Evolutionary conservation across 2,329 filamentous ascomycete genomes (phyloP).

Genomic region (Sporothrix inflata): DNA sequence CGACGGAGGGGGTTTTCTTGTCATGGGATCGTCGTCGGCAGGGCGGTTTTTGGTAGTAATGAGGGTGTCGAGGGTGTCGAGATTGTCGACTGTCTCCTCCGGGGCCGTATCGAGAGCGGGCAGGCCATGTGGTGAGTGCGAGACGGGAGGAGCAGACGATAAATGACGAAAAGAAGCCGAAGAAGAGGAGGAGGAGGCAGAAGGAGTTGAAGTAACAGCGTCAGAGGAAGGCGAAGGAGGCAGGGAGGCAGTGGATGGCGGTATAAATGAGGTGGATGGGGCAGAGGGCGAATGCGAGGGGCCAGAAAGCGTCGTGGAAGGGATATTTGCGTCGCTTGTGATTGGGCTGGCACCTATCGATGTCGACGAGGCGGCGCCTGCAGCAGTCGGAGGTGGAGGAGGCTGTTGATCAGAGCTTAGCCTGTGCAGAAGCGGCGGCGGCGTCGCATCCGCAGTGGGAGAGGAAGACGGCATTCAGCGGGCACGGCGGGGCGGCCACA

Average conservation of each 20-base stretch:
- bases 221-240: slow-evolving; percentile 1
- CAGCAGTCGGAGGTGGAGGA: not conserved
- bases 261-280: slow-evolving; percentile 8
- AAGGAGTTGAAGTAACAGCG: not conserved
- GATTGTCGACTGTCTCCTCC: slow-evolving; percentile 27
- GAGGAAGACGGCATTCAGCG: slow-evolving; percentile 16
- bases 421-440: slow-evolving; percentile 5
- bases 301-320: slow-evolving; percentile 10
- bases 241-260: not conserved
- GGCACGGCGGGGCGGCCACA: slow-evolving; percentile 13
- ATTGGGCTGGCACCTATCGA: slow-evolving; percentile 5
- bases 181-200: not conserved
- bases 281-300: slow-evolving; percentile 21
- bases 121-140: slow-evolving; percentile 27
- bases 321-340: slow-evolving; percentile 7
- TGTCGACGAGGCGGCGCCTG: not conserved
- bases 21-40: slow-evolving; percentile 37
- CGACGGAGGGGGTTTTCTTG: slow-evolving; percentile 36
- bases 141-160: not conserved
- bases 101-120: slow-evolving; percentile 4
- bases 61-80: slow-evolving; percentile 29
- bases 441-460: slow-evolving; percentile 15
- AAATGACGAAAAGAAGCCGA: not conserved
- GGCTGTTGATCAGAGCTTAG: not conserved
- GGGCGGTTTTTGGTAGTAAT: slow-evolving; percentile 28